Conservation (phyloP, 495 filamentous ascomycete genomes). For the Amphirosellinia nigrospora region DNA sequence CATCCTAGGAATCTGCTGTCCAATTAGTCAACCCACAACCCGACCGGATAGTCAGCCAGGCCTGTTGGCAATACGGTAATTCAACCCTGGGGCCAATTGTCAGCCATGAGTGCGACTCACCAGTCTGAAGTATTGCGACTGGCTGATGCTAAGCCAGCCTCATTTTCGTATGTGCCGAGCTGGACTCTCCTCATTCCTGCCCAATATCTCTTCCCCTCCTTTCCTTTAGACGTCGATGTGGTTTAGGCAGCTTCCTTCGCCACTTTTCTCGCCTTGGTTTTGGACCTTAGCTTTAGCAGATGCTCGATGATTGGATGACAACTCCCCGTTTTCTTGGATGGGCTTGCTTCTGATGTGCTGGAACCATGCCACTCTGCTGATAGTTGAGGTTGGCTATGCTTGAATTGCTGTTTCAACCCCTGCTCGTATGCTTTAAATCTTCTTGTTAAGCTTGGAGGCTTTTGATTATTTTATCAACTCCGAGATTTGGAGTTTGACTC, state of each 20-base stretch:
- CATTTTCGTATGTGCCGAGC: neutral
- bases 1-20: neutral
- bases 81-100: neutral
- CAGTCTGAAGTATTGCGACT: neutral
- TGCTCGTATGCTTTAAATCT: neutral
- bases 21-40: neutral
- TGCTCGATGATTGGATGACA: neutral
- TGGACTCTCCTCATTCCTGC: neutral
- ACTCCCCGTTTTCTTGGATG: neutral
- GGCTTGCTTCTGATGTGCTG: constrained; percentile 1
- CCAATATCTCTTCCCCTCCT: neutral
- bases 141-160: constrained; percentile 1
- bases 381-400: constrained; percentile 8
- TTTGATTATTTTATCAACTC: neutral
- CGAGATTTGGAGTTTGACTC: neutral
- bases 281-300: neutral
- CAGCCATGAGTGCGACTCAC: neutral
- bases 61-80: neutral
- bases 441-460: neutral
- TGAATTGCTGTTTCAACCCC: neutral
- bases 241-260: constrained; percentile 8
- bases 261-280: neutral
- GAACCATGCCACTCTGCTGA: neutral
- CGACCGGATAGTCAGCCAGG: neutral
- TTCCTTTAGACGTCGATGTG: neutral